Evolutionary conservation across 306 rosid species (phyloP).

Genomic region (Sicyos baderoa): DNA sequence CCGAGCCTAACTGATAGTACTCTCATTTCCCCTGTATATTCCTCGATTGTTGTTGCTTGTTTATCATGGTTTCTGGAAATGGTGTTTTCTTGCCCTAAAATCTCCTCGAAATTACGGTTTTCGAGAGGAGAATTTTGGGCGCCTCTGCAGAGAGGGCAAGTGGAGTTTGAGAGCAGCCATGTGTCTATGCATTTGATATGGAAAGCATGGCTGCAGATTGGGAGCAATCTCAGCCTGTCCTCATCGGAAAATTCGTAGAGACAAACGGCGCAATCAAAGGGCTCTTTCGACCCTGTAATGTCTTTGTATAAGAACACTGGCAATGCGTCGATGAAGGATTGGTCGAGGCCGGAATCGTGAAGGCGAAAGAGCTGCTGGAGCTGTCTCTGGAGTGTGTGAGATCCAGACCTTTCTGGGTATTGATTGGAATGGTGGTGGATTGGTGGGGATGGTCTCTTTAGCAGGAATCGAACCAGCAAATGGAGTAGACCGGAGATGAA

Average conservation of each 20-base stretch:
- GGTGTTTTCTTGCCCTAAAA: conserved; percentile 16
- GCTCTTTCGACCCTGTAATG: conserved; percentile 51
- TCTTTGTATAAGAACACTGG: conserved; percentile 64
- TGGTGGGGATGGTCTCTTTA: conserved; percentile 42
- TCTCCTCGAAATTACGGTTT: conserved; percentile 28
- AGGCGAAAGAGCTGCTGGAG: conserved; percentile 72
- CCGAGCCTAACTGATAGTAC: conserved; percentile 82
- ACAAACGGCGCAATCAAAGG: conserved; percentile 84
- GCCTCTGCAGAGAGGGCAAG: conserved; percentile 85
- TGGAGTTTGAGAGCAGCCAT: conserved; percentile 80
- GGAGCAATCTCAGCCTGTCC: conserved; percentile 69
- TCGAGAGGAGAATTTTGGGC: conserved; percentile 30
- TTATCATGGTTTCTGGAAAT: conserved; percentile 24
- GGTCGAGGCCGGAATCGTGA: conserved; percentile 78
- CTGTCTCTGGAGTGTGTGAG: conserved; percentile 60
- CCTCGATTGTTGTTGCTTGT: conserved; percentile 24
- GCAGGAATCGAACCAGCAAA: conserved; percentile 47
- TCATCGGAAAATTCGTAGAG: conserved; percentile 50
- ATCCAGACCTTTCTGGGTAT: conserved; percentile 35
- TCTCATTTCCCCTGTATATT: conserved; percentile 31
- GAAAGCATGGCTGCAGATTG: conserved; percentile 75
- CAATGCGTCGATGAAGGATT: conserved; percentile 50
- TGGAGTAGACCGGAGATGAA: conserved; percentile 58
- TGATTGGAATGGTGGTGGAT: conserved; percentile 42
- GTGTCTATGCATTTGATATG: conserved; percentile 73